Evolutionary conservation across 2,329 filamentous ascomycete species (phyloP).

Genomic region (Aureobasidium subglaciale): DNA sequence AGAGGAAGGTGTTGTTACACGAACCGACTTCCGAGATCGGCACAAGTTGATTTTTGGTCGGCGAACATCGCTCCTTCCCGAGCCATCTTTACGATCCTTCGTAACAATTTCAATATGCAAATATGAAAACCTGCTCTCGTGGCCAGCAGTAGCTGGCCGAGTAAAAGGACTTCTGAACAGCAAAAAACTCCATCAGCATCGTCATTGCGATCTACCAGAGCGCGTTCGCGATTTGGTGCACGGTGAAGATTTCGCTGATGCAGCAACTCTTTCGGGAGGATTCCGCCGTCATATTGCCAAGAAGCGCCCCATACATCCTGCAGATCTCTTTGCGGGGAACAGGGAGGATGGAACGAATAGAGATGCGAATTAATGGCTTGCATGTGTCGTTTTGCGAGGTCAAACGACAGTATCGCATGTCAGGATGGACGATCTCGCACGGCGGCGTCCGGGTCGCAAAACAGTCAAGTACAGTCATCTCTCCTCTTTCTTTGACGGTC

Average conservation of each 20-base stretch:
- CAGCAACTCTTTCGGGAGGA: neutral
- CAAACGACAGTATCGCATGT: neutral
- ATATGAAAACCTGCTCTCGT: neutral
- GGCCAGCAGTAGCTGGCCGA: neutral
- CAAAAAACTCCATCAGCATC: neutral
- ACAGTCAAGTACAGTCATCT: conserved; percentile 7
- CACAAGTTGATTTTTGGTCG: neutral
- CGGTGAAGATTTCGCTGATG: neutral
- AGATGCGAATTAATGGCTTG: conserved; percentile 1
- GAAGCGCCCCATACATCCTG: conserved; percentile 3
- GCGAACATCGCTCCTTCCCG: neutral
- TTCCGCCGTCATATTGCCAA: conserved; percentile 12
- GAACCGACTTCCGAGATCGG: conserved; percentile 10
- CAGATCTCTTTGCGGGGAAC: conserved; percentile 8
- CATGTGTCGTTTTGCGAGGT: conserved; percentile 9
- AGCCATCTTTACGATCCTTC: conserved; percentile 7
- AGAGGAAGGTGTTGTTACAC: conserved; percentile 7
- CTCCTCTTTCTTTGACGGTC: neutral
- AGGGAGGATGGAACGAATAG: conserved; percentile 2
- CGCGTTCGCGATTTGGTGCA: neutral
- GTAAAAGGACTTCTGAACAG: neutral
- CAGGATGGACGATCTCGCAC: neutral
- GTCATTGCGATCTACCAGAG: neutral
- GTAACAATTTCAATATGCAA: neutral
- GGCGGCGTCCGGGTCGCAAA: neutral